Base-by-base conservation (phyloP, 139 green algal species). In the Chlamydomonas asymmetrica region DNA sequence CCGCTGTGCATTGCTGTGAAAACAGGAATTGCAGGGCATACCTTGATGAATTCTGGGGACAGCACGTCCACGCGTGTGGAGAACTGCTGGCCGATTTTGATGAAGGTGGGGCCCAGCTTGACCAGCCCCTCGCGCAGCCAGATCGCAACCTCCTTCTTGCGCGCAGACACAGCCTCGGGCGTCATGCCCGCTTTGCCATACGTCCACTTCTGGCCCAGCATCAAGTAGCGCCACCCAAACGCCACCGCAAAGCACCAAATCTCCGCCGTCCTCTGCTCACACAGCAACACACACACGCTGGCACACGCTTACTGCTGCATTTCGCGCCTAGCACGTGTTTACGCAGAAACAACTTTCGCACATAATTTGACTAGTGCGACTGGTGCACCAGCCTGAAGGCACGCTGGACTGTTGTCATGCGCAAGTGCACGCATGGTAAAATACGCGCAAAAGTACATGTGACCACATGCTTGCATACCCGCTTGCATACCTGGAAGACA, bases 61-160 rank as follows among this genome's bases (percentile, higher is more conserved):
- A 99, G 90, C 43, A 99, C 88, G 64, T 99, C 96, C 73, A 96
- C 93, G 48, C 96, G 89, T 10, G 96, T 99, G 60, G 79, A 93
- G 88, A 99, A 99, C 81, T 98, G 94, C 86, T 98, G 95, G 5
- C 93, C 88, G 54, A 94, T 91, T 87, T 97, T 94, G 82, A 97
- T 96, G 81, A 97, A 96, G 8, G 93, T 97, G n/a, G 93, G 92
- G 1, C 96, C 96, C 68, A 99, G 84, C 34, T 86, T 82, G 38
- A 99, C 88, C 34, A 99, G 88, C 1, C 92, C 94, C 86, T 98
- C 93, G 3, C 96, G 89, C 76, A 99, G 87, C 97, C 97, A 99
- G 27, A 87, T 79, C n/a, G 97, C 97, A 27, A 98, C 78, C 75
- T 90, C 84, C 59, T 62, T 70, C 73, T 89, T 91, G 71, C 84